These are phyloP conservation scores for Pythium dissimile DNA, from an alignment of 352 stramenopile genomes.

Conservation along the genomic window DNA sequence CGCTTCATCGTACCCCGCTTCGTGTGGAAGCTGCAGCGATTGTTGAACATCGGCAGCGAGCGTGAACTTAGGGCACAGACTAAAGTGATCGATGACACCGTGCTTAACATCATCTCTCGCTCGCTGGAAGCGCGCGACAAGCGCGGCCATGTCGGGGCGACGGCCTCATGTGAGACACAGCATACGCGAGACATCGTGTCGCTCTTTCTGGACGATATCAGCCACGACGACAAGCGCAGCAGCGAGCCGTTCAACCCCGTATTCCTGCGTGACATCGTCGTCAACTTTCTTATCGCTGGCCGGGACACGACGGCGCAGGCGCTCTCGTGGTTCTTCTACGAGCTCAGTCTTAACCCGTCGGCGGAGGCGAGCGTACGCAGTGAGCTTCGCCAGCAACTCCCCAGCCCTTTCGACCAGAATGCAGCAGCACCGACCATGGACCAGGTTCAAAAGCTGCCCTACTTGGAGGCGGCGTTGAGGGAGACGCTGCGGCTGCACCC, in stretches of 20 bases:
- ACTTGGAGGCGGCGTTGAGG: slow-evolving; percentile 24
- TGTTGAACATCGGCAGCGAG: slow-evolving; percentile 13
- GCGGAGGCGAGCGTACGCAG: slow-evolving; percentile 19
- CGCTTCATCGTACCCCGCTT: slow-evolving; percentile 27
- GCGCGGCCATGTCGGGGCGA: neutral
- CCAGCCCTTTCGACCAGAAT: neutral
- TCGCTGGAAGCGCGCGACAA: slow-evolving; percentile 22
- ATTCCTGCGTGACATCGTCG: slow-evolving; percentile 44
- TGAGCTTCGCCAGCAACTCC: slow-evolving; percentile 9
- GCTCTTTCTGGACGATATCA: slow-evolving; percentile 20
- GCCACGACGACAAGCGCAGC: slow-evolving; percentile 8
- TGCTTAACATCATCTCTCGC: slow-evolving; percentile 38
- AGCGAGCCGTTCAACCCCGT: slow-evolving; percentile 15
- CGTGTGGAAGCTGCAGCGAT: slow-evolving; percentile 39
- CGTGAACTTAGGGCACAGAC: slow-evolving; percentile 1
- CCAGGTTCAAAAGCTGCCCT: slow-evolving; percentile 12
- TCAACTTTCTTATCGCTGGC: slow-evolving; percentile 55
- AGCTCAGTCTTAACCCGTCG: slow-evolving; percentile 33
- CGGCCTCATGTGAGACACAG: slow-evolving; percentile 12
- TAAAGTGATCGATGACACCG: slow-evolving; percentile 20
- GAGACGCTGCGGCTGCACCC: slow-evolving; percentile 41
- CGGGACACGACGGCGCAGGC: slow-evolving; percentile 48
- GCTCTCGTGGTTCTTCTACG: slow-evolving; percentile 46
- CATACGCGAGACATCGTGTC: slow-evolving; percentile 14
- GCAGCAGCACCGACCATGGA: slow-evolving; percentile 10